phyloP scores from a whole-genome alignment of 2,329 filamentous ascomycete genomes.

The Sporothrix variecibatus region DNA sequence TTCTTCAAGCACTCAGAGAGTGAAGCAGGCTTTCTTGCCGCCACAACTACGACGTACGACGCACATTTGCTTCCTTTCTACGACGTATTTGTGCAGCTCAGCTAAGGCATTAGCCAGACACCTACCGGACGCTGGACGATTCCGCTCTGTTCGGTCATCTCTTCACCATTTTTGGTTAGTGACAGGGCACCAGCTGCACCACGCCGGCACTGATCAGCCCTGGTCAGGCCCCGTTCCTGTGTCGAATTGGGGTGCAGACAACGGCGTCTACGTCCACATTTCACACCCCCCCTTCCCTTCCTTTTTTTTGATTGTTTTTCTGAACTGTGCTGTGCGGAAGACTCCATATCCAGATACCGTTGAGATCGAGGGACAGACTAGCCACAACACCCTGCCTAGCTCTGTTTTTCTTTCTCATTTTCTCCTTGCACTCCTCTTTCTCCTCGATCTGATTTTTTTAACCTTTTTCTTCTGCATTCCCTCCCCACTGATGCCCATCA shows the following conservation, averaged over 20 bases:
- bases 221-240: not conserved
- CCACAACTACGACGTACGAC: not conserved
- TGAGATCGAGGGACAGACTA: not conserved
- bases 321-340: not conserved
- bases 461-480: slow-evolving; percentile 8
- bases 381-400: not conserved
- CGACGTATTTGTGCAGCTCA: no score
- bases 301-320: not conserved
- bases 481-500: slow-evolving; percentile 10
- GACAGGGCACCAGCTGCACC: not conserved
- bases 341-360: not conserved
- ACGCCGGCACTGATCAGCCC: slow-evolving; percentile 2
- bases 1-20: not conserved
- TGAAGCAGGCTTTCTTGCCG: not conserved
- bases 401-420: not conserved
- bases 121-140: not conserved
- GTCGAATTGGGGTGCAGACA: not conserved
- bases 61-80: not conserved
- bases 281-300: not conserved
- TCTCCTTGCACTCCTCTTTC: not conserved
- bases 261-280: not conserved
- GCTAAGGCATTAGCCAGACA: not conserved
- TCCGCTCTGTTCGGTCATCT: not conserved
- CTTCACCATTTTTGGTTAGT: not conserved
- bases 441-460: not conserved